phyloP scores from a whole-genome alignment of 208 protist species.

The Plasmodiophora brassicae region DNA sequence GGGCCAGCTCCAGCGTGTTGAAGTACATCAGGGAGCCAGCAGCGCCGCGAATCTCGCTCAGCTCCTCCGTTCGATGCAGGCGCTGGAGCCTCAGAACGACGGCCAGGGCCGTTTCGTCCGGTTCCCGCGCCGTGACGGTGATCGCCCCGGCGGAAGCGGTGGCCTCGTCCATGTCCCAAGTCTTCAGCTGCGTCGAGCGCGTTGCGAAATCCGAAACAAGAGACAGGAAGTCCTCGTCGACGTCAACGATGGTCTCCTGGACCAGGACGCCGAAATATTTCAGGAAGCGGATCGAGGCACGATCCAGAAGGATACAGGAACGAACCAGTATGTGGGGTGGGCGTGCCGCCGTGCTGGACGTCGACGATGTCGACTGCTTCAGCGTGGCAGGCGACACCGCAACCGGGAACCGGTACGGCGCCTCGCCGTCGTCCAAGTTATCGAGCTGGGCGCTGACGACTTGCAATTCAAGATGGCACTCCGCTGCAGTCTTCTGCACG shows the following conservation, averaged over 20 bases:
- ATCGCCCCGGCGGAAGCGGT: not conserved
- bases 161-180: not conserved
- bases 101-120: not conserved
- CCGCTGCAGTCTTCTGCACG: not conserved
- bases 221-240: not conserved
- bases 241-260: slow-evolving; percentile 6
- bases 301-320: not conserved
- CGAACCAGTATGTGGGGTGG: slow-evolving; percentile 7
- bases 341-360: too few relatives aligned
- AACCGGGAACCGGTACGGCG: not conserved
- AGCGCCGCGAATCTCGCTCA: not conserved
- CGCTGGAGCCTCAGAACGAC: not conserved
- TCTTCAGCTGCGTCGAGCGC: not conserved
- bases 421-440: not conserved
- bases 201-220: not conserved
- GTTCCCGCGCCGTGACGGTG: not conserved
- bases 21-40: slow-evolving; percentile 15
- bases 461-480: not conserved
- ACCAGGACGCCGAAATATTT: slow-evolving; percentile 27
- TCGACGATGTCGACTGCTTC: not conserved
- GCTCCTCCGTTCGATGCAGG: too few relatives aligned
- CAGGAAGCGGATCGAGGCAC: not conserved
- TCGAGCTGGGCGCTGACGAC: not conserved
- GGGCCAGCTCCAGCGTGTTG: slow-evolving; percentile 8
- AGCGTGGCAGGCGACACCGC: not conserved